Evolutionary conservation across 805 yeast species (phyloP), one percentile per base, ranked within the genome.

Genomic region (Lachancea kluyveri): DNA sequence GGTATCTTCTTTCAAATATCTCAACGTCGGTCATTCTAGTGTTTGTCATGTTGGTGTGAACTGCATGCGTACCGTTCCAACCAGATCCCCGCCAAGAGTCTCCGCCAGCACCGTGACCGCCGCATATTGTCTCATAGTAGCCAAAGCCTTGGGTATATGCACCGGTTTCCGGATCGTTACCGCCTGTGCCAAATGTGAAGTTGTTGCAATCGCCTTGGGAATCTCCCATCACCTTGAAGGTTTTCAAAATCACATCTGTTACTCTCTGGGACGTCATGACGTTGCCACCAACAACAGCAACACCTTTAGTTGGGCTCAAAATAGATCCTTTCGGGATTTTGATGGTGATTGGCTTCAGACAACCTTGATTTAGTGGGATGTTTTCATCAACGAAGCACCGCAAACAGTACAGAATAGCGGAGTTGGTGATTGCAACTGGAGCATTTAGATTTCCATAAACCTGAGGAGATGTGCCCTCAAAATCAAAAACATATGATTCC

Each of bases 141-240:
- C 96, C 95, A 56, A 85, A 86, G 0, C 88, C 86, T 6, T 67
- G 59, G 57, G 68, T 64, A 6, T 31, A 30, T 6, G 40, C 44
- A 39, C 74, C 48, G 51, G 77, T 63, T 59, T 67, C 52, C 8
- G 59, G 60, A 35, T 57, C 62, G 36, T 71, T 70, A 28, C 86
- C 90, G 40, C 79, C 84, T 17, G 72, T 74, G 15, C 96, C 96
- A 64, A 88, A 90, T 0, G 96, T 88, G 46, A 90, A 74, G 59
- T 90, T 92, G 59, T 92, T 90, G 57, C 95, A 85, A 38, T 92
- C 87, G 25, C 96, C 96, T 60, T 90, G 97, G 1, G 96, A 87
- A 43, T 87, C 96, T 2, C 96, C 96, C 64, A 86, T 82, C 4
- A 87, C 86, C 39, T 73, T 69, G 54, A 92, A 87, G 0, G 97